Percentiles rank a stretch among this genome's conserved stretches.
Conservation (phyloP, 2,329 filamentous ascomycete species). For the Phialophora expanda region DNA sequence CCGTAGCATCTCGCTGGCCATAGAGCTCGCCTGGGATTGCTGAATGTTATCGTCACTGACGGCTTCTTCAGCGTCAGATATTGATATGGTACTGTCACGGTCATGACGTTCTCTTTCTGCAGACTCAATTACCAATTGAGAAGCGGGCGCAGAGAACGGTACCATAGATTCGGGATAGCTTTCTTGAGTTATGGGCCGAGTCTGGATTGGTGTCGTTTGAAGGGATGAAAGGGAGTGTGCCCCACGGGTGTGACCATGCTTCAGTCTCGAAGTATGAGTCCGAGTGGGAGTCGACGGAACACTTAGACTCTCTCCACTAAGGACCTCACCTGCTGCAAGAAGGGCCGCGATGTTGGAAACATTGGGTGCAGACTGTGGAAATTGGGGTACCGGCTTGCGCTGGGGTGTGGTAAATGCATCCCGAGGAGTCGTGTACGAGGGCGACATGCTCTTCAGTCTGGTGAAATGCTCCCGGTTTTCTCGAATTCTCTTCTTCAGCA, state of each 20-base stretch:
- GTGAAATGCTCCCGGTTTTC: constrained; percentile 90
- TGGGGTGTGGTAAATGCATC: constrained; percentile 55
- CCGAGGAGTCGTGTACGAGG: constrained; percentile 68
- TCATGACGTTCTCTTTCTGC: constrained; percentile 63
- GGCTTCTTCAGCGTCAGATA: constrained; percentile 60
- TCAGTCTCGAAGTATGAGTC: constrained; percentile 55
- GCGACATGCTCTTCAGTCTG: constrained; percentile 56
- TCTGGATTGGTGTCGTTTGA: constrained; percentile 72
- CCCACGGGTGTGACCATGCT: constrained; percentile 71
- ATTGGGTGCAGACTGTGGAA: constrained; percentile 45
- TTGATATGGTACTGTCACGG: constrained; percentile 84
- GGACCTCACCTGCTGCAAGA: constrained; percentile 73
- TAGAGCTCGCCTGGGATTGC: constrained; percentile 78
- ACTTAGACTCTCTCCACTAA: constrained; percentile 76
- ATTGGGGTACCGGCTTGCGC: constrained; percentile 49
- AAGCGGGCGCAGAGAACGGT: constrained; percentile 39
- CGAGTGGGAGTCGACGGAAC: constrained; percentile 72
- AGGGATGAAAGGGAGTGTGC: constrained; percentile 84
- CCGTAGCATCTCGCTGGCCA: constrained; percentile 75
- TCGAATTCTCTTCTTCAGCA: constrained; percentile 80
- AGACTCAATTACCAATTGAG: constrained; percentile 41
- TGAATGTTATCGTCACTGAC: constrained; percentile 67
- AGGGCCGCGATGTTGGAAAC: constrained; percentile 71
- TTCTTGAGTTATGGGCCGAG: constrained; percentile 57
- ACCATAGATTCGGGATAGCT: constrained; percentile 38